Evolutionary conservation across 306 rosid genomes (phyloP).

Genomic region (Dryas alaskensis): DNA sequence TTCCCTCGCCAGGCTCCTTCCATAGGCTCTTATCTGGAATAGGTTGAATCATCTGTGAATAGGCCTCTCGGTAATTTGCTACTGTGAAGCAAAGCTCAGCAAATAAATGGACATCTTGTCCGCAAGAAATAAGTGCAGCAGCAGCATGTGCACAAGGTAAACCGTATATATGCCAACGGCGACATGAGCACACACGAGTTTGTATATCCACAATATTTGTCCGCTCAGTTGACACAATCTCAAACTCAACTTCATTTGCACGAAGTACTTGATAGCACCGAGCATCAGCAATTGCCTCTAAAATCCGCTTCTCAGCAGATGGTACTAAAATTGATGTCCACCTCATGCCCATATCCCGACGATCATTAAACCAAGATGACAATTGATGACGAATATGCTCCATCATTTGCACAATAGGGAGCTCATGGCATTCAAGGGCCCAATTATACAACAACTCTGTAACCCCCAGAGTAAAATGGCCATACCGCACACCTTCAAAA

Average conservation of each 20-base stretch:
- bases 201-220: constrained; percentile 93
- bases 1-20: constrained; percentile 70
- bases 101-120: constrained; percentile 78
- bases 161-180: constrained; percentile 95
- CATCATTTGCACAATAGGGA: constrained; percentile 96
- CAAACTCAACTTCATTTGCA: constrained; percentile 96
- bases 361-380: constrained; percentile 68
- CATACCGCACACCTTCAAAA: constrained; percentile 91
- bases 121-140: constrained; percentile 93
- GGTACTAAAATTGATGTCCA: constrained; percentile 90
- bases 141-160: constrained; percentile 99
- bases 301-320: constrained; percentile 78
- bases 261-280: constrained; percentile 96
- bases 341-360: constrained; percentile 77
- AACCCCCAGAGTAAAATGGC: constrained; percentile 83
- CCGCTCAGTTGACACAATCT: constrained; percentile 93
- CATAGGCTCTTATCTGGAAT: constrained; percentile 79
- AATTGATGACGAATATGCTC: constrained; percentile 80
- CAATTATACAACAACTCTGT: constrained; percentile 93
- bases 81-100: constrained; percentile 94
- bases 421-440: constrained; percentile 99
- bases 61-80: constrained; percentile 65
- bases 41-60: constrained; percentile 73
- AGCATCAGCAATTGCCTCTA: constrained; percentile 91
- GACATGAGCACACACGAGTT: constrained; percentile 87